phyloP scores from a whole-genome alignment of 371 early-diverging fungal species.

The Nosema bombycis region DNA sequence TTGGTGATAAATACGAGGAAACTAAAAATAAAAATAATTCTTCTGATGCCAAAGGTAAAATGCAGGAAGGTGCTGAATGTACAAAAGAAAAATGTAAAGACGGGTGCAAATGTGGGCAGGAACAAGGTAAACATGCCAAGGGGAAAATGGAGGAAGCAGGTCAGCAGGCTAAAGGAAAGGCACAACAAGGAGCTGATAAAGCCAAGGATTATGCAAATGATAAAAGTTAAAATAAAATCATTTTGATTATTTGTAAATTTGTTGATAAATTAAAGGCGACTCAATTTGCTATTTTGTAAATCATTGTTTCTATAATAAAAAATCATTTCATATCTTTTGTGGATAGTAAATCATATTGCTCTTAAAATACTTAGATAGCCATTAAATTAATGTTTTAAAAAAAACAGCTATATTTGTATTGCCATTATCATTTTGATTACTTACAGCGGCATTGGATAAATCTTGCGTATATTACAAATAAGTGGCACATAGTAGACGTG shows the following conservation, averaged over 20 bases:
- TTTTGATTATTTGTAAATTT: neutral
- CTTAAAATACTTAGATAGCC: neutral
- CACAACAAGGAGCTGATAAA: neutral
- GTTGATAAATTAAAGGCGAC: neutral
- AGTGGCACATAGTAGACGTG: neutral
- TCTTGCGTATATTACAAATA: neutral
- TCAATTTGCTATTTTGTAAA: neutral
- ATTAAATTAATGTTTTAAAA: neutral
- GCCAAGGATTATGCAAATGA: neutral
- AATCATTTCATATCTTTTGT: neutral
- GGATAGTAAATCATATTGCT: neutral
- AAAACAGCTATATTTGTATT: neutral
- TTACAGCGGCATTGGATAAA: neutral
- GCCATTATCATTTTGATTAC: neutral
- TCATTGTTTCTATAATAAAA: neutral
- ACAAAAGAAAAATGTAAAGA: constrained; percentile 4
- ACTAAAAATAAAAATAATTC: neutral
- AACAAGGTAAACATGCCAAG: neutral
- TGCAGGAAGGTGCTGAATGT: too few species aligned
- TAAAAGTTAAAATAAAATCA: neutral
- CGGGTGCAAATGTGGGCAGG: too few species aligned
- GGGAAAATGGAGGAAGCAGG: neutral
- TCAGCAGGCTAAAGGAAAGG: neutral
- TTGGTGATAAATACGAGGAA: neutral
- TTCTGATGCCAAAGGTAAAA: too few species aligned